Conservation (phyloP, 495 filamentous ascomycete genomes). For the Evansstolkia leycettana region DNA sequence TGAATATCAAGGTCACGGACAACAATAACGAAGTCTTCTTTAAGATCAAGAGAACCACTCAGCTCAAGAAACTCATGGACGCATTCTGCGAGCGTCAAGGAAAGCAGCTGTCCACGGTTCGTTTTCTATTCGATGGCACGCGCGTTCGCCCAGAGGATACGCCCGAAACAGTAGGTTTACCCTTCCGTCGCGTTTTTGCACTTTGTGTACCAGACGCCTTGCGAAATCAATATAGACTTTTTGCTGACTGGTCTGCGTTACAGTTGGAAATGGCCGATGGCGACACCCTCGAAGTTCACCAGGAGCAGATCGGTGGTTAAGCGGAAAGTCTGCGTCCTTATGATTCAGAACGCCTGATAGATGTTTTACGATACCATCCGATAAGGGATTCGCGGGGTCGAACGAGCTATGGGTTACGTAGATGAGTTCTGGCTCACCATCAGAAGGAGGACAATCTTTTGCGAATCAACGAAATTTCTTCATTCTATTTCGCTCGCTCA, state of each 20-base stretch:
- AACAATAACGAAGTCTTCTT: conserved; percentile 99
- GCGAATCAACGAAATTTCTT: no score
- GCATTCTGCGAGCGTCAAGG: conserved; percentile 97
- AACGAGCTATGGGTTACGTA: no score
- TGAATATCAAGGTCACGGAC: conserved; percentile 99
- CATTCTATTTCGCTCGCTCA: no score
- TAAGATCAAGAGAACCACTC: conserved; percentile 97
- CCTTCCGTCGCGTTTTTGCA: neutral
- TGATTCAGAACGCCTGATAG: neutral
- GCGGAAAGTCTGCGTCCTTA: neutral
- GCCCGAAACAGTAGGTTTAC: conserved; percentile 73
- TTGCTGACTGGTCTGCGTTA: conserved; percentile 1
- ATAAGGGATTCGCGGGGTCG: no score
- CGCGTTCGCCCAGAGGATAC: conserved; percentile 82
- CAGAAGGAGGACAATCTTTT: no score
- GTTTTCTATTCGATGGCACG: conserved; percentile 92
- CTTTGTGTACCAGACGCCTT: no score
- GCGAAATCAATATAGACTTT: no score
- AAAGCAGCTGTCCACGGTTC: conserved; percentile 69
- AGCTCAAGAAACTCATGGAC: conserved; percentile 96
- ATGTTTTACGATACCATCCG: no score
- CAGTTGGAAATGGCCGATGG: conserved; percentile 97
- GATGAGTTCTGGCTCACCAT: no score
- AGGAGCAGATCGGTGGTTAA: conserved; percentile 85
- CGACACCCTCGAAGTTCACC: conserved; percentile 94